Percentiles rank a stretch among this genome's conserved stretches.
Conservation (phyloP, 1,284 basidiomycete genomes). For the Meira miltonrushii region DNA sequence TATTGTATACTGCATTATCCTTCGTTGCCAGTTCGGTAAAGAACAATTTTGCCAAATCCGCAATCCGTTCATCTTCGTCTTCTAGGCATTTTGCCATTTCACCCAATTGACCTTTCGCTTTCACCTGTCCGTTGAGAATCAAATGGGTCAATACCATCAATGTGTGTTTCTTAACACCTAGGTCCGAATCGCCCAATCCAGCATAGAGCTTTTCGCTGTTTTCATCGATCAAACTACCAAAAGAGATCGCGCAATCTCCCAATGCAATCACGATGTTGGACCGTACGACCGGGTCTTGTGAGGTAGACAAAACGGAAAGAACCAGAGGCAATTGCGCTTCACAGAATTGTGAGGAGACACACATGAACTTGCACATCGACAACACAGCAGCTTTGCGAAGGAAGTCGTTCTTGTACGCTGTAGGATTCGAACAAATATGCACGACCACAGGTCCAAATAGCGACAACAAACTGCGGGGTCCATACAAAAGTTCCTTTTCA, state of each 20-base stretch:
- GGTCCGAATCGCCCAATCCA: slow-evolving; percentile 77
- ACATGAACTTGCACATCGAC: slow-evolving; percentile 91
- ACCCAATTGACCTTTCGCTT: slow-evolving; percentile 96
- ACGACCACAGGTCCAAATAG: slow-evolving; percentile 84
- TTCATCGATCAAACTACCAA: slow-evolving; percentile 92
- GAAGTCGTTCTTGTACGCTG: slow-evolving; percentile 63
- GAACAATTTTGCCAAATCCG: slow-evolving; percentile 92
- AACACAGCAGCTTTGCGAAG: slow-evolving; percentile 81
- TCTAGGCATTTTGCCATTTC: slow-evolving; percentile 99
- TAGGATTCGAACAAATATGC: slow-evolving; percentile 71
- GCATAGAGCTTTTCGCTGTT: slow-evolving; percentile 93
- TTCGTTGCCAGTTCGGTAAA: slow-evolving; percentile 91
- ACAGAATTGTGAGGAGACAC: slow-evolving; percentile 88
- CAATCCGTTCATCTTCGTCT: slow-evolving; percentile 80
- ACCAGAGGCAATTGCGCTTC: slow-evolving; percentile 80
- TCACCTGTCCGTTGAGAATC: slow-evolving; percentile 98
- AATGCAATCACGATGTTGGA: slow-evolving; percentile 96
- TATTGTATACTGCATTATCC: slow-evolving; percentile 98
- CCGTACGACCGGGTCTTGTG: slow-evolving; percentile 79
- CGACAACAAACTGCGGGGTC: slow-evolving; percentile 70
- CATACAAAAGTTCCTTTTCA: slow-evolving; percentile 72
- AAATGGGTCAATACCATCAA: slow-evolving; percentile 97
- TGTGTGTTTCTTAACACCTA: slow-evolving; percentile 96
- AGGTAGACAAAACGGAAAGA: slow-evolving; percentile 88
- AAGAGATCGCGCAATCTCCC: slow-evolving; percentile 92